Conservation (phyloP, 805 yeast genomes). For the Yarrowia sp. region DNA sequence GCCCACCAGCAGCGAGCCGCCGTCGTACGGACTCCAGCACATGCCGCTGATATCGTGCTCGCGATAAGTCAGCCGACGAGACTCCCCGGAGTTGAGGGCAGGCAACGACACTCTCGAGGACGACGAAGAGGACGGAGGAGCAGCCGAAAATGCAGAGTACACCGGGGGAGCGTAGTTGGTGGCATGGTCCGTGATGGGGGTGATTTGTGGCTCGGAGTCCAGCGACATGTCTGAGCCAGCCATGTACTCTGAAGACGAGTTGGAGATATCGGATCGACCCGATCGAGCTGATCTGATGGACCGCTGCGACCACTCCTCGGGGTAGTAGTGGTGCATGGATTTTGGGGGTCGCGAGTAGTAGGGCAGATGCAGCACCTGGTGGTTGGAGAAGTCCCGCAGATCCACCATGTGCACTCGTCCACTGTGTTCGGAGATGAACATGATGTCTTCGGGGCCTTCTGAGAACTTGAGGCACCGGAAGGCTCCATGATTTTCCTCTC, state of each 20-base stretch:
- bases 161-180: conserved; percentile 24
- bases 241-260: conserved; percentile 36
- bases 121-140: conserved; percentile 18
- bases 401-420: conserved; percentile 88
- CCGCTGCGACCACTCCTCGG: conserved; percentile 24
- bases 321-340: conserved; percentile 37
- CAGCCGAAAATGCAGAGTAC: conserved; percentile 14
- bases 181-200: conserved; percentile 32
- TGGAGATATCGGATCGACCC: conserved; percentile 50
- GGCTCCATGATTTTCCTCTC: conserved; percentile 62
- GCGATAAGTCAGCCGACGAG: conserved; percentile 14
- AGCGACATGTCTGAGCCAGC: conserved; percentile 30
- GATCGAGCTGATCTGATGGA: conserved; percentile 31
- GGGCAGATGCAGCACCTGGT: conserved; percentile 66
- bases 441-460: conserved; percentile 72
- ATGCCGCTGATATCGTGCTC: conserved; percentile 67
- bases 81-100: conserved; percentile 14
- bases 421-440: conserved; percentile 81
- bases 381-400: conserved; percentile 72
- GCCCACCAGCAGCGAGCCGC: conserved; percentile 66
- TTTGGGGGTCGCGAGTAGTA: conserved; percentile 38
- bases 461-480: conserved; percentile 71
- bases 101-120: conserved; percentile 30
- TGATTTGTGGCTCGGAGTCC: conserved; percentile 37
- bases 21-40: conserved; percentile 60